Base-by-base conservation (phyloP, 169 alveolate genomes). In the Eimeria necatrix region DNA sequence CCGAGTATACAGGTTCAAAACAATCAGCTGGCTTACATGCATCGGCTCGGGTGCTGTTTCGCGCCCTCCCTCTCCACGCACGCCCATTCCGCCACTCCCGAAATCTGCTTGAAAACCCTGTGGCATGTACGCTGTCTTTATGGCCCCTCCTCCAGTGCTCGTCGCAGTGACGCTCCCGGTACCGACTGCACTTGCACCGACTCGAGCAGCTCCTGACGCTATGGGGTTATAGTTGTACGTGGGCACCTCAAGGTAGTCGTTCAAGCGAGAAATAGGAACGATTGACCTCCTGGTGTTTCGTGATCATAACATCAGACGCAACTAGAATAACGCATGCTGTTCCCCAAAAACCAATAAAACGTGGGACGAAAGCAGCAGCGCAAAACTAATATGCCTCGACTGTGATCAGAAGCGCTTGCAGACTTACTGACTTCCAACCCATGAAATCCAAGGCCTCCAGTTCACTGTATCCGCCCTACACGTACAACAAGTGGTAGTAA, bases 391-490 rank as follows among this genome's bases (percentile, higher is more conserved):
- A 24, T n/a, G 48, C 41, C 61, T 5, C 0, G 14, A 12, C 85
- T 8, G 85, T 18, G 24, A 41, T 46, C 61, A 16, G 32, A 6
- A 5, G 16, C 46, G 18, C 5, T 16, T 74, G 2, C 60, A 41
- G 60, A 14, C 95, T 81, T 93, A 93, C 95, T 64, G 88, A 89
- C 93, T 85, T 32, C 93, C 93, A 48, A 93, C 93, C 95, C 95
- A 93, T 7, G 88, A 87, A 93, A 93, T 83, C 95, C 95, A 93
- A 12, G 95, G 95, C 51, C 95, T 86, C 95, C 95, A 93, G 88
- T 93, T 93, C 80, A 56, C 78, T 22, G 74, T 41, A 32, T 93
- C 95, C 64, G 88, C 88, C 95, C 95, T 93, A 87, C 81, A 41
- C 8, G 73, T 16, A 24, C 9, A 59, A 32, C 64, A 70, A 46